A percentile compares a stretch with the other conserved stretches of the same genome.
Conservation (phyloP, 78 protist genomes). For the Paulinella micropora region DNA sequence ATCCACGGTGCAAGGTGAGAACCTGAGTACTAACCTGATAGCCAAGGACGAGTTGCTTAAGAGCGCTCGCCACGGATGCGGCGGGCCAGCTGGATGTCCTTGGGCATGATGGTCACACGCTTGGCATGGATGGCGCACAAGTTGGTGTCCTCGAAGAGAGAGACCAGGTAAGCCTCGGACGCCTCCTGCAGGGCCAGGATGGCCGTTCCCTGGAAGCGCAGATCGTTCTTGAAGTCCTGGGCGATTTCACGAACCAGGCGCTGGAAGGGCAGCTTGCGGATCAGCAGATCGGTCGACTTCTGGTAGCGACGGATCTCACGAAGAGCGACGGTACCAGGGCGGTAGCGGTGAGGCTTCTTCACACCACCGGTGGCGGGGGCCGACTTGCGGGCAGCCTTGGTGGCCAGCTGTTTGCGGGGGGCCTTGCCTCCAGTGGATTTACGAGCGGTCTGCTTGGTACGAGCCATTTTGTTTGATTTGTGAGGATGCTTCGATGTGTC, state of each 20-base stretch:
- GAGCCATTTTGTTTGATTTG: slow-evolving; percentile 7
- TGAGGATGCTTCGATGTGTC: too few species aligned
- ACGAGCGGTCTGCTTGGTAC: slow-evolving; percentile 19
- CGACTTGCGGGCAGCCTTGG: slow-evolving; percentile 42
- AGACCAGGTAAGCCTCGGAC: slow-evolving; percentile 78
- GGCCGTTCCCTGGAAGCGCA: slow-evolving; percentile 75
- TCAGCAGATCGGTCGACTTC: slow-evolving; percentile 65
- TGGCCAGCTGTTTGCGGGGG: slow-evolving; percentile 31
- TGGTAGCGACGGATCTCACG: slow-evolving; percentile 79
- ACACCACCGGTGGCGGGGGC: slow-evolving; percentile 44
- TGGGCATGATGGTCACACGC: slow-evolving; percentile 80
- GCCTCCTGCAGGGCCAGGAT: slow-evolving; percentile 83
- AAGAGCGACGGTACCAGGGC: slow-evolving; percentile 63
- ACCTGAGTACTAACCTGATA: too few species aligned
- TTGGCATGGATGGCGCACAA: slow-evolving; percentile 25
- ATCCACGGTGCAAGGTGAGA: too few species aligned
- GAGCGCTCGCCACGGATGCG: slow-evolving; percentile 32
- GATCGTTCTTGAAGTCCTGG: slow-evolving; percentile 60
- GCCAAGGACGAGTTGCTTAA: too few species aligned
- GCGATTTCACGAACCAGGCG: slow-evolving; percentile 44
- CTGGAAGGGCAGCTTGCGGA: slow-evolving; percentile 56
- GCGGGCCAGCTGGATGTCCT: slow-evolving; percentile 58
- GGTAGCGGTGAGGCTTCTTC: slow-evolving; percentile 45
- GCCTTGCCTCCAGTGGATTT: slow-evolving; percentile 32
- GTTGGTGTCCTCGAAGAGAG: slow-evolving; percentile 76